These are phyloP conservation scores for Penicillium verhagenii DNA, from an alignment of 495 filamentous ascomycete species.

Conservation along the genomic window DNA sequence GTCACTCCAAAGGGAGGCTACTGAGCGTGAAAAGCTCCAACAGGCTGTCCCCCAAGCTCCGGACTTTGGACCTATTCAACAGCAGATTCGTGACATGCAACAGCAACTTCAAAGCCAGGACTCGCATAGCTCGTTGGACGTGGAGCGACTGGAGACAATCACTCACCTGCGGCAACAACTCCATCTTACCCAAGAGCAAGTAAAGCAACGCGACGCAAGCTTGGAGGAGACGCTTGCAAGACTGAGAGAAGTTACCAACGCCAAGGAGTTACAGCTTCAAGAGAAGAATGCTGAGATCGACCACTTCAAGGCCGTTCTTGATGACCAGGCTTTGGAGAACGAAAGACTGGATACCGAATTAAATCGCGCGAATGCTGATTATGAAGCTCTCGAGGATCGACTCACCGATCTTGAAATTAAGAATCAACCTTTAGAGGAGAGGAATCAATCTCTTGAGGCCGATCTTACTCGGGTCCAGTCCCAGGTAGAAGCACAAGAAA, in stretches of 20 bases:
- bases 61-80: slow-evolving; percentile 28
- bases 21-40: slow-evolving; percentile 27
- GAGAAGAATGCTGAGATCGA: slow-evolving; percentile 44
- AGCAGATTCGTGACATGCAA: slow-evolving; percentile 37
- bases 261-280: slow-evolving; percentile 36
- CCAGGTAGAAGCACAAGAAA: slow-evolving; percentile 44
- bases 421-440: slow-evolving; percentile 43
- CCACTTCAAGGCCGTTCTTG: slow-evolving; percentile 39
- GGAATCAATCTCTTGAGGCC: slow-evolving; percentile 42
- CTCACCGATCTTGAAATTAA: slow-evolving; percentile 36
- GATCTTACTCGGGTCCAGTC: slow-evolving; percentile 42
- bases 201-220: slow-evolving; percentile 36
- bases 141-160: slow-evolving; percentile 38
- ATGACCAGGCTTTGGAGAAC: slow-evolving; percentile 34
- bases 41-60: slow-evolving; percentile 19
- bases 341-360: slow-evolving; percentile 39
- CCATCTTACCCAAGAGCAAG: slow-evolving; percentile 35
- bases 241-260: slow-evolving; percentile 35
- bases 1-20: slow-evolving; percentile 31
- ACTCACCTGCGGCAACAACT: slow-evolving; percentile 42
- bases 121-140: slow-evolving; percentile 21
- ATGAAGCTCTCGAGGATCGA: slow-evolving; percentile 36
- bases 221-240: slow-evolving; percentile 40
- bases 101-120: slow-evolving; percentile 32
- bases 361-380: slow-evolving; percentile 33